These are phyloP conservation scores for Arthrobotrys conoides DNA, from an alignment of 2,329 filamentous ascomycete genomes.

Conservation along the genomic window DNA sequence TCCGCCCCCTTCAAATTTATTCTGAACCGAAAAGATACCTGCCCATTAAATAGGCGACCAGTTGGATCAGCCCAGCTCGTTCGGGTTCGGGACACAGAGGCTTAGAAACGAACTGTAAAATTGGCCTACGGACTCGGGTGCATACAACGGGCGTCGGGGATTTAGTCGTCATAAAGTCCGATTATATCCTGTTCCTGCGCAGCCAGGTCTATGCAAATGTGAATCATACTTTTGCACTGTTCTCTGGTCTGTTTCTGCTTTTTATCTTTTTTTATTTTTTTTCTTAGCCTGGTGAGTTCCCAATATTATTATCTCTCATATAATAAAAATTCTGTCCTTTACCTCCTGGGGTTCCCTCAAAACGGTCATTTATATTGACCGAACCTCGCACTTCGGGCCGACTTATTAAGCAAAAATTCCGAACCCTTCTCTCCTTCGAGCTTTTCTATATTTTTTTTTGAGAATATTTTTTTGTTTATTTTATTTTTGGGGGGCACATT, in stretches of 20 bases:
- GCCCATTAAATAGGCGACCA: conserved; percentile 48
- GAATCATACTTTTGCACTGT: conserved; percentile 51
- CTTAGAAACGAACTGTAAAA: conserved; percentile 23
- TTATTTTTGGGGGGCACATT: not conserved
- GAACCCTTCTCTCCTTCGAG: conserved; percentile 21
- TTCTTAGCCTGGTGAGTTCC: conserved; percentile 38
- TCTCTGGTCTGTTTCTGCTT: conserved; percentile 26
- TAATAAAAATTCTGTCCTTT: conserved; percentile 47
- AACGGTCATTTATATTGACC: conserved; percentile 52
- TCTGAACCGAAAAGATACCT: conserved; percentile 28
- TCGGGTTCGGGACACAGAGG: conserved; percentile 22
- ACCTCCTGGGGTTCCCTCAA: conserved; percentile 20
- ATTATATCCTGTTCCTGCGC: conserved; percentile 56
- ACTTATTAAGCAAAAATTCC: conserved; percentile 42
- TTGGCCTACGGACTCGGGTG: conserved; percentile 50
- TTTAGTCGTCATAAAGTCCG: conserved; percentile 59
- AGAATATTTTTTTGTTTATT: conserved; percentile 1
- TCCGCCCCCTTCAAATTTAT: conserved; percentile 44
- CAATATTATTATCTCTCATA: conserved; percentile 24
- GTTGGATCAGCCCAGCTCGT: conserved; percentile 21
- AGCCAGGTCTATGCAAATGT: conserved; percentile 52
- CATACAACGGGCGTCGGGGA: conserved; percentile 55
- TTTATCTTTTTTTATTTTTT: conserved; percentile 22
- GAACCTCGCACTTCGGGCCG: conserved; percentile 35
- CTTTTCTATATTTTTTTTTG: conserved; percentile 15